Evolutionary conservation across 1,139 yeast genomes (phyloP), one percentile per base, ranked within the genome.

Genomic region (Pichia sp.): DNA sequence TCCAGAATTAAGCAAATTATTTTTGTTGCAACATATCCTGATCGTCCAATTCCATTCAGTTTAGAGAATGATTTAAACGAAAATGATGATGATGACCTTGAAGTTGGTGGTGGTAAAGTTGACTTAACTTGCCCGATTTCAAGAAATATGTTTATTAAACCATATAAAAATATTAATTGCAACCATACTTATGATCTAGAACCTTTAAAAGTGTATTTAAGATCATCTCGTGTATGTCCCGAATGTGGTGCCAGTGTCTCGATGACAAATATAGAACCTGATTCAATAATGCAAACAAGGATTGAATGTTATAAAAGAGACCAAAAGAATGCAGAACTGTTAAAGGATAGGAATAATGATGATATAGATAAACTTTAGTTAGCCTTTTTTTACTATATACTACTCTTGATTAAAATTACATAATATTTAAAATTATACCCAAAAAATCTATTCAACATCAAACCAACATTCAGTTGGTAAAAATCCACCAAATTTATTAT

Each of bases 121-220:
- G 77, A 80, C 37, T 60, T 84, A 45, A 71, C 69, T 34, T 87
- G 87, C 59, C 90, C 92, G 0, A 67, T 83, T 11, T 76, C 87
- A 0, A 61, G 74, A 50, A 67, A 71, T 46, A 61, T 65, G 35
- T 81, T 74, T 58, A 65, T 59, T 28, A 63, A 64, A 3, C 92
- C 94, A 1, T 67, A 76, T 54, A 70, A 66, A 26, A 76, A 83
- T 5, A 63, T 56, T 30, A 61, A 56, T 35, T 84, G 94, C 61
- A 67, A 68, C 1, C 94, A 84, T 61, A 76, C 77, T 0, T 82
- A 71, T 56, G 90, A 83, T 51, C 64, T 66, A 41, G 63, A 57
- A 6, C 70, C 76, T 29, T 66, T 82, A 2, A 42, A 53, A 4
- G 55, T 58, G 1, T 68, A 68, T 27, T 50, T 74, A 40, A 27